These are phyloP conservation scores for Beauveria pseudobassiana DNA, from an alignment of 2,329 filamentous ascomycete species.

Conservation along the genomic window DNA sequence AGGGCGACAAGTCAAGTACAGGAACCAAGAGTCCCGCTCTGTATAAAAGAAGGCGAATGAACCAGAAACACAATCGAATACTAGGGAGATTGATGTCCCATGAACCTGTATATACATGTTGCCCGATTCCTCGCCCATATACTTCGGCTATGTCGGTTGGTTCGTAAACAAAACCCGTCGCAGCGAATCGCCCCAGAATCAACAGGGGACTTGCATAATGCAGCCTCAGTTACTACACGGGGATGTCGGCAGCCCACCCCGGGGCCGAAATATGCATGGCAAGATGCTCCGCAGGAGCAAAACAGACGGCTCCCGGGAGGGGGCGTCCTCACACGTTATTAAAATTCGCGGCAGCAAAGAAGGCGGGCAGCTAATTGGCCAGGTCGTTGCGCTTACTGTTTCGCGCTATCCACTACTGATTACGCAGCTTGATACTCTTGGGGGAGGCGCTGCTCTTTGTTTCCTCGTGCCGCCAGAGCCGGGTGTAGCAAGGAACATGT, in stretches of 20 bases:
- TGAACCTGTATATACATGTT: not conserved
- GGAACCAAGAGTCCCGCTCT: not conserved
- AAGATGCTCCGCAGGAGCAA: not conserved
- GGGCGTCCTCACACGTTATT: not conserved
- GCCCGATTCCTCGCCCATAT: not conserved
- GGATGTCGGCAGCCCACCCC: not conserved
- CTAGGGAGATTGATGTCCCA: not conserved
- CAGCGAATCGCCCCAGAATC: constrained; percentile 1
- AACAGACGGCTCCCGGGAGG: not conserved
- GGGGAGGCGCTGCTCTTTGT: not conserved
- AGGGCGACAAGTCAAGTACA: not conserved
- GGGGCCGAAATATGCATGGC: not conserved
- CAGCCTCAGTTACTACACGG: not conserved
- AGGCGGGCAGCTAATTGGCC: not conserved
- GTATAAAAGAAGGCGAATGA: not conserved
- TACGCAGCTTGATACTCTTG: not conserved
- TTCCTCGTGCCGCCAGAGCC: not conserved
- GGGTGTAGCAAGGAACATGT: not conserved
- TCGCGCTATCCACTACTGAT: not conserved
- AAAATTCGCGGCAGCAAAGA: not conserved
- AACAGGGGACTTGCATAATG: not conserved
- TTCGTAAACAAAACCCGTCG: not conserved
- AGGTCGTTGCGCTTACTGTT: not conserved
- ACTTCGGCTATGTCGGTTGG: not conserved
- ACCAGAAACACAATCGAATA: not conserved